phyloP scores from a whole-genome alignment of 176 grass and related monocot species.

The Triticum urartu region DNA sequence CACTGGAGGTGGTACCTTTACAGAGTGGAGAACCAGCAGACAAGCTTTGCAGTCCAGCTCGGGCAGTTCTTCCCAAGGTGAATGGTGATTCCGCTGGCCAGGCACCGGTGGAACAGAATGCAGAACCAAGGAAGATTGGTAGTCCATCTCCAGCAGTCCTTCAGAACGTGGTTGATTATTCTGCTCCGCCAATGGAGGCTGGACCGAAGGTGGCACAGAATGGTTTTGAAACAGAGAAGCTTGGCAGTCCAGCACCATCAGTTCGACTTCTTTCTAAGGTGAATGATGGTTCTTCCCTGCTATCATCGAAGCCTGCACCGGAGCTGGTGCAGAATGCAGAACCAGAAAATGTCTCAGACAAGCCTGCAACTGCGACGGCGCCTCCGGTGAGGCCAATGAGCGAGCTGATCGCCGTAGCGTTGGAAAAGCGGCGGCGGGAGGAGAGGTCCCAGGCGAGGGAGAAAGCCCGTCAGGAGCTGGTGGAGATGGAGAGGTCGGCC shows the following conservation, averaged over 20 bases:
- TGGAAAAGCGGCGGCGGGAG: neutral
- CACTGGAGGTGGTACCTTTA: neutral
- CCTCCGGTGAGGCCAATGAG: neutral
- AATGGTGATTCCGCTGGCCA: neutral
- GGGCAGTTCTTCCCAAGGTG: neutral
- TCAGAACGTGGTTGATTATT: neutral
- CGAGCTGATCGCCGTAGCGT: constrained; percentile 26
- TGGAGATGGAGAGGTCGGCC: constrained; percentile 9
- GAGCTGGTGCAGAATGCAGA: neutral
- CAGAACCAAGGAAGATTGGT: neutral
- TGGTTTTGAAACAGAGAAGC: neutral
- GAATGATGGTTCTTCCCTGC: neutral
- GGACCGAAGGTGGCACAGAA: too few species aligned
- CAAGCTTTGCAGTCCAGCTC: neutral
- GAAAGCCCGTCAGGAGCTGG: neutral
- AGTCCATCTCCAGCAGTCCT: neutral
- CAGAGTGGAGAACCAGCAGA: neutral
- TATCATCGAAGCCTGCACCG: neutral
- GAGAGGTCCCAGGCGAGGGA: neutral
- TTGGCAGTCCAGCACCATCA: neutral
- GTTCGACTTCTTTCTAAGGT: neutral
- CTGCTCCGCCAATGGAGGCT: neutral
- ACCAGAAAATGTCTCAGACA: neutral
- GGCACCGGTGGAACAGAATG: neutral
- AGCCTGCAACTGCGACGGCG: too few species aligned